Conservation (phyloP, 163 green algal genomes). For the Trebouxia gelatinosa region DNA sequence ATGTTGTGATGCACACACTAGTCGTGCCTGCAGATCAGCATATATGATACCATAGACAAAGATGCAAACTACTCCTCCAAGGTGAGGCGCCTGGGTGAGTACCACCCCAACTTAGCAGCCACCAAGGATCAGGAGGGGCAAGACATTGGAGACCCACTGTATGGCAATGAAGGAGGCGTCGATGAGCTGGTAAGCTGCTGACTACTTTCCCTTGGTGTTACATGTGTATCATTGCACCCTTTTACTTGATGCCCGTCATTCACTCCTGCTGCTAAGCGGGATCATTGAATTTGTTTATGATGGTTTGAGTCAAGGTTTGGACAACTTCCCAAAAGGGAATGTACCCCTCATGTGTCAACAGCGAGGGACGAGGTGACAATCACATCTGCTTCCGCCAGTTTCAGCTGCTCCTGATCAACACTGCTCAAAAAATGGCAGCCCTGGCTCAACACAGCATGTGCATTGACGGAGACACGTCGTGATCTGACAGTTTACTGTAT, state of each 20-base stretch:
- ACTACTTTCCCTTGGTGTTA: background rate
- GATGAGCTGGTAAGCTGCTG: constrained; percentile 57
- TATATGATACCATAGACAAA: constrained; percentile 80
- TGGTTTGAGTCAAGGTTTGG: too few relatives aligned
- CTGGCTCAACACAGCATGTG: background rate
- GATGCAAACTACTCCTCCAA: constrained; percentile 57
- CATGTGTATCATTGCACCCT: background rate
- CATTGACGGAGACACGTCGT: background rate
- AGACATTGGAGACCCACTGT: constrained; percentile 82
- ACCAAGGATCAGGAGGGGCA: constrained; percentile 41
- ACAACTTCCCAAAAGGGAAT: too few relatives aligned
- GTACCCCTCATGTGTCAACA: too few relatives aligned
- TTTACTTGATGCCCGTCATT: background rate
- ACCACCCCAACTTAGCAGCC: constrained; percentile 38
- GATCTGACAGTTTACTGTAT: background rate
- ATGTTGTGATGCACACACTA: too few relatives aligned
- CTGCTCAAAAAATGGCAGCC: too few relatives aligned
- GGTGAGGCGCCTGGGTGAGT: constrained; percentile 77
- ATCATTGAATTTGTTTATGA: background rate
- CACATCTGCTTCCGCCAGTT: too few relatives aligned
- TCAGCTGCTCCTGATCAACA: too few relatives aligned
- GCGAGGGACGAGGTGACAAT: too few relatives aligned
- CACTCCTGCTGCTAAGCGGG: background rate
- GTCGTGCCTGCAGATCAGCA: constrained; percentile 67
- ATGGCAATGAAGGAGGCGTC: constrained; percentile 72